Percentiles rank a stretch among this genome's conserved stretches.
Evolutionary conservation across 2,329 filamentous ascomycete species (phyloP).

Genomic region (Ascocoryne sarcoides): DNA sequence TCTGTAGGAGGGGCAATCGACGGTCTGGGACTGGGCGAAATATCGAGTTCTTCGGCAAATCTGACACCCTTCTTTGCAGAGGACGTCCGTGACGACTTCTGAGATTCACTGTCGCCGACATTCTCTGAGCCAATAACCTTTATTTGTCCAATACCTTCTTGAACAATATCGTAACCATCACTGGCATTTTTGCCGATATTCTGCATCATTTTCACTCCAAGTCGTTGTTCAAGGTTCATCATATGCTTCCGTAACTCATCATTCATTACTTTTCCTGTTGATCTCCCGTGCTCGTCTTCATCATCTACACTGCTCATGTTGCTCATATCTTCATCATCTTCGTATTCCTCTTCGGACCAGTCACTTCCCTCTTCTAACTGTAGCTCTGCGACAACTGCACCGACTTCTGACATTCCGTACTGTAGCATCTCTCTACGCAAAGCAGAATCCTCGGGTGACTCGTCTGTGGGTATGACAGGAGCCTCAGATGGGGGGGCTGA

Average conservation of each 20-base stretch:
- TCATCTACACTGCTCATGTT: constrained; percentile 44
- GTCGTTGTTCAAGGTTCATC: constrained; percentile 71
- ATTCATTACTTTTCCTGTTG: constrained; percentile 57
- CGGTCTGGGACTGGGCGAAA: constrained; percentile 42
- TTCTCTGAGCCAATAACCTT: constrained; percentile 34
- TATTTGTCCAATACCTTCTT: constrained; percentile 50
- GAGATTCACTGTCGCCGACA: not conserved
- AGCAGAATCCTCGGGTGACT: constrained; percentile 70
- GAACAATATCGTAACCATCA: constrained; percentile 29
- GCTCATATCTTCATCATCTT: constrained; percentile 43
- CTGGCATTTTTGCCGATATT: constrained; percentile 44
- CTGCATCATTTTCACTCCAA: constrained; percentile 48
- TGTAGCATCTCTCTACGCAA: constrained; percentile 82
- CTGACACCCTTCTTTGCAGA: constrained; percentile 59
- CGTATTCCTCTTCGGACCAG: constrained; percentile 44
- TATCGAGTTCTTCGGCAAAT: constrained; percentile 69
- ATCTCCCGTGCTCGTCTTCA: constrained; percentile 68
- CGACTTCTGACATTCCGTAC: constrained; percentile 82
- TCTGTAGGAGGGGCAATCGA: constrained; percentile 19
- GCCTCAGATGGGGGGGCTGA: constrained; percentile 32
- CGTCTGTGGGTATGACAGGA: constrained; percentile 60
- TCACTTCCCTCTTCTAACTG: constrained; percentile 65
- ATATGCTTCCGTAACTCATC: constrained; percentile 69
- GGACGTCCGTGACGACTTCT: not conserved
- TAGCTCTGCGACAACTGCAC: constrained; percentile 85